Conservation (phyloP, 352 stramenopile species). For the Aphanomyces euteiches region DNA sequence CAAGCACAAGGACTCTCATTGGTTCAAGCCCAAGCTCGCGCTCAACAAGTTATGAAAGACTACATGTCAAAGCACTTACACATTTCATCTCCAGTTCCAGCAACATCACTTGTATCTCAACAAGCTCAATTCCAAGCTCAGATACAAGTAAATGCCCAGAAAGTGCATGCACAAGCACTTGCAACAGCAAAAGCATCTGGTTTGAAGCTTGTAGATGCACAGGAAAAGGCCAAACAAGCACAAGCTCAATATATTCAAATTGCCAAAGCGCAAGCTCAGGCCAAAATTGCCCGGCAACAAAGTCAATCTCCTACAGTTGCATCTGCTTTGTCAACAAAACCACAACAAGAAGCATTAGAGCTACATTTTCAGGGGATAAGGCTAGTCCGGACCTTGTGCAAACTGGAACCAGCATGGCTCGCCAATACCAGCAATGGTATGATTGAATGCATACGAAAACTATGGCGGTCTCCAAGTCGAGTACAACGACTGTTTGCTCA, state of each 20-base stretch:
- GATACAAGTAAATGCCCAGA: slow-evolving; percentile 87
- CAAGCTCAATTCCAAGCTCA: slow-evolving; percentile 83
- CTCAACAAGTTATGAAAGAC: slow-evolving; percentile 83
- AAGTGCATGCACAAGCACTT: slow-evolving; percentile 84
- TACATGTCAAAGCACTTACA: slow-evolving; percentile 87
- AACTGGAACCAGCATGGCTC: slow-evolving; percentile 88
- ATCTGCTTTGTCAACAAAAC: slow-evolving; percentile 65
- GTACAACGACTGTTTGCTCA: slow-evolving; percentile 66
- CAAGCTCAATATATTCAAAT: slow-evolving; percentile 84
- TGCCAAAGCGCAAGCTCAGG: slow-evolving; percentile 82
- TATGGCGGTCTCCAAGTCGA: slow-evolving; percentile 89
- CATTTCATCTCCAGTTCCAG: slow-evolving; percentile 58
- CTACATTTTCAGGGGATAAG: slow-evolving; percentile 92
- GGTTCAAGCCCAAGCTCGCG: slow-evolving; percentile 81
- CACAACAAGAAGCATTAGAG: slow-evolving; percentile 88
- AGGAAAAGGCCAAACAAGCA: slow-evolving; percentile 88
- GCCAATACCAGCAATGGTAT: slow-evolving; percentile 78
- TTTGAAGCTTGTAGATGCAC: slow-evolving; percentile 78
- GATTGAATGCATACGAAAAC: slow-evolving; percentile 90
- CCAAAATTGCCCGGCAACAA: slow-evolving; percentile 78
- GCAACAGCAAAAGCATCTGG: slow-evolving; percentile 79
- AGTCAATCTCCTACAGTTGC: slow-evolving; percentile 40
- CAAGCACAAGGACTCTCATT: slow-evolving; percentile 82
- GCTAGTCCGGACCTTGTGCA: slow-evolving; percentile 88
- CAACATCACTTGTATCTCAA: slow-evolving; percentile 65